Percentiles rank a stretch among this genome's conserved stretches.
These are phyloP conservation scores for Coffea humblotiana DNA, from an alignment of 305 asterid species.

Conservation along the genomic window DNA sequence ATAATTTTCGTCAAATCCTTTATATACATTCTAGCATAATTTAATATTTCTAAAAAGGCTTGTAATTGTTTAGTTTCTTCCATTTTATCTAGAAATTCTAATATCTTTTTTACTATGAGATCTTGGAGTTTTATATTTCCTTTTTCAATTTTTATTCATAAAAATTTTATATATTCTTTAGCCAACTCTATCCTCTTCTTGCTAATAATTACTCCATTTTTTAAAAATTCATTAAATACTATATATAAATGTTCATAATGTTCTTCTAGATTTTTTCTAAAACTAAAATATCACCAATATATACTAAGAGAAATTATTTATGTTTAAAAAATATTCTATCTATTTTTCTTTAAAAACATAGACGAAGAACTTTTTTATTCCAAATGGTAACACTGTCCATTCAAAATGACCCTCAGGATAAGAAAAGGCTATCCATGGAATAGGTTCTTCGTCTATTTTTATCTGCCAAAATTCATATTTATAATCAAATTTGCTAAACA, in stretches of 20 bases:
- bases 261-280: background rate
- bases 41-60: no score
- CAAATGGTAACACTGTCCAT: background rate
- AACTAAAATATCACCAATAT: background rate
- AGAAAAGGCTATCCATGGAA: background rate
- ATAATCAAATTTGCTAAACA: no score
- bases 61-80: background rate
- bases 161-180: background rate
- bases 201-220: background rate
- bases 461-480: background rate
- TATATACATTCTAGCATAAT: no score
- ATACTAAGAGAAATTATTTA: background rate
- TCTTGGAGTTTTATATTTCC: background rate
- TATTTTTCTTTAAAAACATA: background rate
- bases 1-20: no score
- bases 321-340: background rate
- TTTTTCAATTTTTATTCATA: background rate
- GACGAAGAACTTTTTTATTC: background rate
- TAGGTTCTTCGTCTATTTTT: background rate
- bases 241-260: background rate
- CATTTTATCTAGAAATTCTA: no score
- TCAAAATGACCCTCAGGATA: background rate
- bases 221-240: background rate
- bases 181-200: background rate
- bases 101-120: no score